Base-by-base conservation (phyloP, 2,329 filamentous ascomycete genomes). In the Neofusicoccum cordaticola region DNA sequence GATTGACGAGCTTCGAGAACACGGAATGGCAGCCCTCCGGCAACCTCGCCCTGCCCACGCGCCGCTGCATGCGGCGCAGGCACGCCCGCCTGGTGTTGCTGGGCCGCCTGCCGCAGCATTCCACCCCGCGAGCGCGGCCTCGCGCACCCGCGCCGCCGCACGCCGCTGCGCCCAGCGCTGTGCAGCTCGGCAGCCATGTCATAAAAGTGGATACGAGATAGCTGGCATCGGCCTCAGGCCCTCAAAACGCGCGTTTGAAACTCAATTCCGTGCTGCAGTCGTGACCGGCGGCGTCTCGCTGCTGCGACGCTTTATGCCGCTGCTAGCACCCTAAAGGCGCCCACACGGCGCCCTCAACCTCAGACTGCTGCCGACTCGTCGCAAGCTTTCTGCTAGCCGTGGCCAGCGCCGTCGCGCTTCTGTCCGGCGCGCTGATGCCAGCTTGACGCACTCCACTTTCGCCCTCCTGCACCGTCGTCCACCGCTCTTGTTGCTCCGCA, bases 201-300 rank as follows among this genome's bases (percentile, higher is more conserved):
- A 62, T 62, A 62, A 51, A 62, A 62, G 58, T 51, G 58, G 58
- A 31, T 51, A 41, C 58, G 35, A 35, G 58, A 60, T 60, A 60
- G 56, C 56, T 60, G 56, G 47, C 56, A 60, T 47, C 56, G 50
- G 56, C 56, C 56, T 60, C 41, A 60, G 56, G 56, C 56, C 42
- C 42, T 60, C 42, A 60, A 60, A 60, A 60, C 56, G 56, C 56
- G 56, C 56, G 56, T 50, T 62, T 62, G 58, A 42, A 62, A 51
- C 58, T 62, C 45, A 62, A 42, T 51, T 17, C 41, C 56, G 41
- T 19, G 56, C 53, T 27, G 41, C 12, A 44, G 35, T 35, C 41
- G 22, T 58, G 56, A 35, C 56, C 56, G 31, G 42, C 56, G 56
- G 39, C 53, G 53, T 58, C 53, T 58, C 53, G 53, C 53, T 52